Conservation (phyloP, 768 basidiomycete species). For the Suillus weaverae region DNA sequence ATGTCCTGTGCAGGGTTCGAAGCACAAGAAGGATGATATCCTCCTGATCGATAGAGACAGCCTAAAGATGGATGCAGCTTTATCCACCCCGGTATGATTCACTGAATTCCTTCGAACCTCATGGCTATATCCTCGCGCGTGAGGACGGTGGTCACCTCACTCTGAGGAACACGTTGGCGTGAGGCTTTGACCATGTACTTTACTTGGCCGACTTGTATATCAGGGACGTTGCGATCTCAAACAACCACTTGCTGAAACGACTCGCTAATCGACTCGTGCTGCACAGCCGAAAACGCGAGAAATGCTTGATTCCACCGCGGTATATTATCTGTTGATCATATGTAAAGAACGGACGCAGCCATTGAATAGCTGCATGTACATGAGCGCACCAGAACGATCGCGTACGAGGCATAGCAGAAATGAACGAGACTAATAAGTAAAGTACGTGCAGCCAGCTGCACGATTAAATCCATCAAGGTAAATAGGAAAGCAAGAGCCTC, state of each 20-base stretch:
- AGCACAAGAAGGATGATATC: not conserved
- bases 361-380: not conserved
- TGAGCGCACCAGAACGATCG: not conserved
- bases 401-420: not conserved
- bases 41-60: not conserved
- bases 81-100: not conserved
- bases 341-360: not conserved
- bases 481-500: not conserved
- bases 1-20: not conserved
- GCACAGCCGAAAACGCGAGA: not conserved
- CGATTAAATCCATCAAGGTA: conserved; percentile 10
- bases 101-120: not conserved
- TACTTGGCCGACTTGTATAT: not conserved
- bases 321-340: not conserved
- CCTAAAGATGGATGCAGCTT: not conserved
- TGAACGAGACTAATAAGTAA: not conserved
- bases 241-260: not conserved
- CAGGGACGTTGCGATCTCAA: not conserved
- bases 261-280: not conserved
- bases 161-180: not conserved
- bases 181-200: not conserved
- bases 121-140: not conserved
- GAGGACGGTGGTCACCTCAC: not conserved
- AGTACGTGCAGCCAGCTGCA: not conserved
- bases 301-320: not conserved